Conservation (phyloP, 768 basidiomycete genomes). For the Leucosporidium creatinivorum region DNA sequence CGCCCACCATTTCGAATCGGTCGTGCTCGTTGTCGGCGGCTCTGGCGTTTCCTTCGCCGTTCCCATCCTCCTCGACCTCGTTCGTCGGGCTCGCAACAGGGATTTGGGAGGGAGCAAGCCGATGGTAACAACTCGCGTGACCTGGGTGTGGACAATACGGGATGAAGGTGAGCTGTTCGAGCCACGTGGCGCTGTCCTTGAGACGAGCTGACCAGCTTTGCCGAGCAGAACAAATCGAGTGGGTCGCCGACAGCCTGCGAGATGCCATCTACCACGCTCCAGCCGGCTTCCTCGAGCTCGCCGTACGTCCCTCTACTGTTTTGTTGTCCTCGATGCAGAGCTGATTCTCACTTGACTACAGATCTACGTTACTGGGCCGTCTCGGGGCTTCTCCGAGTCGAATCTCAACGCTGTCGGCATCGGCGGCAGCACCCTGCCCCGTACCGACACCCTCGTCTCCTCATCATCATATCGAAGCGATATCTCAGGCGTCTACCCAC, state of each 20-base stretch:
- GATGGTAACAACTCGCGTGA: slow-evolving; percentile 3
- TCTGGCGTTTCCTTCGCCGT: slow-evolving; percentile 16
- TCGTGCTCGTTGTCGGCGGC: slow-evolving; percentile 15
- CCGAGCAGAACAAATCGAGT: slow-evolving; percentile 6
- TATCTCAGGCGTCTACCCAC: no score
- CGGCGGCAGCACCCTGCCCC: not conserved
- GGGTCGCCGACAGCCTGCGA: slow-evolving; percentile 9
- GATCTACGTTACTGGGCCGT: not conserved
- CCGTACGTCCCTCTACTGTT: slow-evolving; percentile 1
- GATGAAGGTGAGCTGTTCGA: not conserved
- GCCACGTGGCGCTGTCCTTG: no score
- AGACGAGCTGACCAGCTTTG: not conserved
- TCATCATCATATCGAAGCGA: not conserved
- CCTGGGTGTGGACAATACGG: slow-evolving; percentile 6
- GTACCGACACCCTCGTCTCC: not conserved
- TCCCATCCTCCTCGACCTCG: slow-evolving; percentile 14
- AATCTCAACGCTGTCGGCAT: not conserved
- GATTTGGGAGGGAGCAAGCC: not conserved
- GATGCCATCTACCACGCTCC: slow-evolving; percentile 13
- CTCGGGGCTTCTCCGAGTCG: not conserved
- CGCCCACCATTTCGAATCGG: slow-evolving; percentile 9
- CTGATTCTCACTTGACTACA: not conserved
- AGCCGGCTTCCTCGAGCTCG: slow-evolving; percentile 16
- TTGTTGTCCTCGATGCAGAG: not conserved
- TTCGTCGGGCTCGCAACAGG: not conserved